Evolutionary conservation across 1,139 yeast species (phyloP), one percentile per base, ranked within the genome.

Genomic region (Trichomonascaceae sp.): DNA sequence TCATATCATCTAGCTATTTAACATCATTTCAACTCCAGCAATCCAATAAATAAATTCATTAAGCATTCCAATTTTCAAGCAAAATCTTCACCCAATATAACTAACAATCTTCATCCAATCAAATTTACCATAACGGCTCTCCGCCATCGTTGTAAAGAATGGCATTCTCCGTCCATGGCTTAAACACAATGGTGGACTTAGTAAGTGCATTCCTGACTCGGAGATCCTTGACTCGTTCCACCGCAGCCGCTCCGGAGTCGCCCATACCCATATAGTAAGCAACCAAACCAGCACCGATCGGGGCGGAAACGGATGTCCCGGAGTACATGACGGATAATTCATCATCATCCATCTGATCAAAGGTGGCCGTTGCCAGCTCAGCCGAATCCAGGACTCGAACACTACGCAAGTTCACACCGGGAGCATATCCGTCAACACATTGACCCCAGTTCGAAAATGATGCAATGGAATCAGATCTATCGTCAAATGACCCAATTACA

Each of bases 221-320:
- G 7, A 44, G 24, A 30, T 24, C 55, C 47, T 61, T 61, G 49
- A 60, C 67, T 47, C 65, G 44, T 45, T 70, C 46, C 84, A 64
- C 45, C 61, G 70, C 13, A 63, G 61, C 59, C 73, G 75, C 3
- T 83, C 72, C 22, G 75, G 72, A 63, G 3, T 81, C 72, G 0
- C 95, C 96, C 59, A 75, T 71, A 47, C 87, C 83, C 58, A 89
- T 69, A 49, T 81, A 67, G 39, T 82, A 78, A 0, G 91, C 93
- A 1, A 78, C 82, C 44, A 87, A 63, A 0, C 96, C 97, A 0
- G 93, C 76, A 6, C 87, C 86, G 1, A 83, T 75, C 0, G 96
- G 96, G 0, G 96, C 77, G 0, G 96, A 83, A 89, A 88, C 88
- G 0, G 96, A 88, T 0, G 96, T 89, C 0, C 97, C 97, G 1